Evolutionary conservation across 495 filamentous ascomycete genomes (phyloP), one percentile per base, ranked within the genome.

Genomic region (Opeltia flavorubescens): DNA sequence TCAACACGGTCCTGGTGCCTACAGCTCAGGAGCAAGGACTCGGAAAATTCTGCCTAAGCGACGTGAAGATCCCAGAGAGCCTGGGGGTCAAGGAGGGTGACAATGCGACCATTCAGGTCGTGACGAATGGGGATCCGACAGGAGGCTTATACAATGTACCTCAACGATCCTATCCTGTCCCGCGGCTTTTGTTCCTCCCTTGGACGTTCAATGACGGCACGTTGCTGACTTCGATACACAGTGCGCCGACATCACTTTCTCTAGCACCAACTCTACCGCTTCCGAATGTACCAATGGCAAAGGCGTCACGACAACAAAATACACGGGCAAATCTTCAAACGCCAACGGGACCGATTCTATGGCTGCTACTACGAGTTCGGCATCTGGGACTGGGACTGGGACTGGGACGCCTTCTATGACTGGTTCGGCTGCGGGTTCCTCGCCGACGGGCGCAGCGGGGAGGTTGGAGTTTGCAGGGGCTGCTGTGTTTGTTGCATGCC

Each of bases 161-260:
- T 44, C 44, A 25, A 7, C 28, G 25, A 43, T 21, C 33, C 17
- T 9, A 13, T 2, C 34, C 26, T 44, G 24, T n/a, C 5, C 38
- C 17, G 24, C 15, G 28, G 12, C 11, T 18, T 30, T 12, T 23
- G n/a, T 34, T 49, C 8, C 27, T 6, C 48, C 13, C 35, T 52
- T 15, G 24, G 11, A 5, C 8, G 26, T 31, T 20, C 33, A 28
- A 27, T 52, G 9, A 27, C 17, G 17, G 26, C 36, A 12, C 8
- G 12, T 21, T 39, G 33, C 34, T 27, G 36, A 39, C 50, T 11
- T 52, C 23, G 3, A 13, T 17, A 15, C 23, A 12, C 23, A 81
- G 77, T 81, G 77, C 52, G 75, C 76, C 46, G 78, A 82, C 54
- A 69, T 81, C 47, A 75, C 72, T 40, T 73, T 81, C 58, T 67